phyloP scores from a whole-genome alignment of 306 rosid genomes.

The cucumber (Cucumis sativus) region DNA sequence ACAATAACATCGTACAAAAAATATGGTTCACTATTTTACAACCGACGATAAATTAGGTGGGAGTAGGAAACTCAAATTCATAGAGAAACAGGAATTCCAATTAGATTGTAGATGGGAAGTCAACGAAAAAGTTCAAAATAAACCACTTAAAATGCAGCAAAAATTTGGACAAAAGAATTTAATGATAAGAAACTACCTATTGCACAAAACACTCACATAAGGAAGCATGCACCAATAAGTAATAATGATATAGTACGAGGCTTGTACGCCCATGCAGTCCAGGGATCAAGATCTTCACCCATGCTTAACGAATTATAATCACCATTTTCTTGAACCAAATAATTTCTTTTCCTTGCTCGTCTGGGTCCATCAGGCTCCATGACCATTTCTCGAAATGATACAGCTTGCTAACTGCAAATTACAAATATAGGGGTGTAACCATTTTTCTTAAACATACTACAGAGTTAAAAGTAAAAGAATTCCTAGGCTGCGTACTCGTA shows the following conservation, averaged over 20 bases:
- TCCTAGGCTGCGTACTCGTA: background rate
- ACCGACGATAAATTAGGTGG: background rate
- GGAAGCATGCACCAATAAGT: slow-evolving; percentile 91
- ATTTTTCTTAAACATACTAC: background rate
- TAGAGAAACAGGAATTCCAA: background rate
- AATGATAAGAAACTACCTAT: slow-evolving; percentile 6
- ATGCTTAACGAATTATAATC: slow-evolving; percentile 26
- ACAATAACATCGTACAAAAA: background rate
- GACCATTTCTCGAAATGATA: slow-evolving; percentile 10
- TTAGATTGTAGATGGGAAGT: background rate
- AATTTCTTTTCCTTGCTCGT: slow-evolving; percentile 42
- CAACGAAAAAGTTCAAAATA: background rate
- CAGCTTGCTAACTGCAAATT: slow-evolving; percentile 29
- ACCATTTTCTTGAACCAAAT: slow-evolving; percentile 50
- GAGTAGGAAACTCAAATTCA: background rate
- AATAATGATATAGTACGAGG: slow-evolving; percentile 88
- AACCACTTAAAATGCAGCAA: background rate
- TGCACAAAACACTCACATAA: slow-evolving; percentile 59
- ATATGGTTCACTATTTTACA: background rate
- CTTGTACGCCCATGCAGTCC: slow-evolving; percentile 99
- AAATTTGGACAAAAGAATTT: background rate
- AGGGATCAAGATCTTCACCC: slow-evolving; percentile 87
- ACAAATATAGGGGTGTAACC: slow-evolving; percentile 18
- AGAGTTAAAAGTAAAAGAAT: background rate
- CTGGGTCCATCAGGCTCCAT: slow-evolving; percentile 70